Conservation (phyloP, 2,329 filamentous ascomycete genomes). For the Hypoxylon sp. region DNA sequence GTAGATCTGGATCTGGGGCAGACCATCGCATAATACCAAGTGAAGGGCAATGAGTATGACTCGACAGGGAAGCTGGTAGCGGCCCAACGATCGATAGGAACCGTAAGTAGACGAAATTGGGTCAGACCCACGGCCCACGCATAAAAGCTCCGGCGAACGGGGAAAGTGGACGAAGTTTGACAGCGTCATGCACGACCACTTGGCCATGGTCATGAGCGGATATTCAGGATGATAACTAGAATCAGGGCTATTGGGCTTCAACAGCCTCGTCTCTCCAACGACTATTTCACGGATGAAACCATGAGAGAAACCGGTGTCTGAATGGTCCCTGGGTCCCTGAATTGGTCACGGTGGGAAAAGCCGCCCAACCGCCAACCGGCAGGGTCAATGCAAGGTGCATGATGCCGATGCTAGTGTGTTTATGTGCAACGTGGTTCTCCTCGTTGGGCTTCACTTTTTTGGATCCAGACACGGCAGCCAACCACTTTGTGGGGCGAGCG, state of each 20-base stretch:
- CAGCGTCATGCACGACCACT: constrained; percentile 49
- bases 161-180: constrained; percentile 43
- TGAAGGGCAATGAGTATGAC: constrained; percentile 34
- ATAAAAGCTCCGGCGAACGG: constrained; percentile 34
- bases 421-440: constrained; percentile 59
- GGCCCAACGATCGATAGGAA: constrained; percentile 45
- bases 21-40: constrained; percentile 36
- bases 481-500: constrained; percentile 44
- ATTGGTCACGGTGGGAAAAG: constrained; percentile 50
- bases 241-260: constrained; percentile 49
- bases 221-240: constrained; percentile 35
- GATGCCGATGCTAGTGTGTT: constrained; percentile 47
- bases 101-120: constrained; percentile 43
- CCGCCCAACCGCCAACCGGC: constrained; percentile 51
- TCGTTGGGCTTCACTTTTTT: constrained; percentile 55
- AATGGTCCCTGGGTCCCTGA: constrained; percentile 53
- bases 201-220: constrained; percentile 38
- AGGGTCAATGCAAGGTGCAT: constrained; percentile 50
- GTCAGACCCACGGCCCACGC: constrained; percentile 48
- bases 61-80: constrained; percentile 45
- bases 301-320: constrained; percentile 34
- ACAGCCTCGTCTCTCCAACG: constrained; percentile 41
- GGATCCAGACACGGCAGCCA: constrained; percentile 45
- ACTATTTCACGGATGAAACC: constrained; percentile 35
- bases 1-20: constrained; percentile 43